A percentile compares a stretch with the other conserved stretches of the same genome.
Conservation (phyloP, 2,329 filamentous ascomycete genomes). For the Diaporthe sp. region DNA sequence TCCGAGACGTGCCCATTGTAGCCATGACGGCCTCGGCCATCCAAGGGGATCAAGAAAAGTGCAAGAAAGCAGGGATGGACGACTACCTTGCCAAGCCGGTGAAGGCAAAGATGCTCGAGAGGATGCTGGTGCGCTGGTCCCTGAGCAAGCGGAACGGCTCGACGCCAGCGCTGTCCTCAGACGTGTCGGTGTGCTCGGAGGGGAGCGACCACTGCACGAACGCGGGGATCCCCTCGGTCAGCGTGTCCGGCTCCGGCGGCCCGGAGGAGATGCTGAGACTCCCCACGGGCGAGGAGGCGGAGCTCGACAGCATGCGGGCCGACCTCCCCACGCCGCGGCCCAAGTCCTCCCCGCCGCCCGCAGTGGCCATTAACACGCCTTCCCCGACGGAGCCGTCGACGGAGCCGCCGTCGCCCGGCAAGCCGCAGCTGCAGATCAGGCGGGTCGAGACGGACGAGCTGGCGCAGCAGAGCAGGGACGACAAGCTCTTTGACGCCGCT, state of each 20-base stretch:
- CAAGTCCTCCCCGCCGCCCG: slow-evolving; percentile 10
- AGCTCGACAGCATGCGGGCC: slow-evolving; percentile 1
- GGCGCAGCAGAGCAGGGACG: slow-evolving; percentile 45
- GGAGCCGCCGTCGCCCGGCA: slow-evolving; percentile 21
- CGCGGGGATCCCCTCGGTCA: slow-evolving; percentile 43
- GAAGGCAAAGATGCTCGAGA: slow-evolving; percentile 61
- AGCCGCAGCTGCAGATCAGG: slow-evolving; percentile 29
- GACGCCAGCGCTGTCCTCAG: slow-evolving; percentile 22
- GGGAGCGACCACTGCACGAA: slow-evolving; percentile 44
- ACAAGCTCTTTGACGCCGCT: slow-evolving; percentile 47
- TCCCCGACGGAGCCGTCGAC: neutral
- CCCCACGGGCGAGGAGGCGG: neutral
- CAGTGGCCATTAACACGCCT: neutral
- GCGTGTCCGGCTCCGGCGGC: neutral
- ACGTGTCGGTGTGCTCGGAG: slow-evolving; percentile 44
- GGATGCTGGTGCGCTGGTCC: slow-evolving; percentile 53
- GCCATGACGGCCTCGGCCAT: slow-evolving; percentile 70
- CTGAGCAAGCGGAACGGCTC: slow-evolving; percentile 38
- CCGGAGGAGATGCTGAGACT: neutral
- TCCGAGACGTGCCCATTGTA: slow-evolving; percentile 69
- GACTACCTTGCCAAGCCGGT: slow-evolving; percentile 70
- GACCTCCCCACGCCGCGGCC: slow-evolving; percentile 34
- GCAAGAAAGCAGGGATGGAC: slow-evolving; percentile 67
- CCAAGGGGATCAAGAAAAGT: slow-evolving; percentile 67
- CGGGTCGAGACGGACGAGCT: slow-evolving; percentile 44